Evolutionary conservation across 208 protist genomes (phyloP), one percentile per base, ranked within the genome.

Genomic region (Wallacemonas collosoma): DNA sequence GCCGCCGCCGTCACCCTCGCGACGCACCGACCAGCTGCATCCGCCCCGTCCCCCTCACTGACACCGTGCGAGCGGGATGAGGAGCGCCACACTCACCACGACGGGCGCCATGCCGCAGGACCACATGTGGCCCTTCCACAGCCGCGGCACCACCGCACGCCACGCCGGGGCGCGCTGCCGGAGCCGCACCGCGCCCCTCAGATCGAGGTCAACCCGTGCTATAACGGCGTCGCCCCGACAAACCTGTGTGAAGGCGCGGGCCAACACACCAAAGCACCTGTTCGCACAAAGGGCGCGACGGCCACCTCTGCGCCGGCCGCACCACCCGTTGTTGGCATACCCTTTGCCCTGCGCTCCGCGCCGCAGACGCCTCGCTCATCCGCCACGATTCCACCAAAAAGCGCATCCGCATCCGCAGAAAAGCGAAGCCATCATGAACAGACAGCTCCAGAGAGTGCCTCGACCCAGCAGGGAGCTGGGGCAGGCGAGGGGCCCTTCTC

Each of bases 41-140:
- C 50, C 7, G 64, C 64, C 4, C 64, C 64, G 4, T 69, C 64
- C 3, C 64, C 64, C 0, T 69, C 64, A n/a, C 6, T 40, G 64
- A 69, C 64, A 5, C 64, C 64, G 48, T 45, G 51, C 64, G 64
- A 69, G 47, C 51, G 26, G 36, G 64, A 69, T 9, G 64, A 69
- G 3, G 51, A 55, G 3, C 26, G 26, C 26, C 26, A 26, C 26
- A 26, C 26, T 26, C 26, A 26, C 26, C 26, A 26, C 26, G 26
- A 26, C 26, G 26, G 26, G 26, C 26, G 26, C 26, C 26, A 26
- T 26, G 26, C 26, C 26, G 26, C 26, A 26, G 26, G 26, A 26
- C 0, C 45, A 12, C 45, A 6, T 0, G 8, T 12, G 45, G 8
- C 45, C 8, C 45, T 12, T 6, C 45, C 45, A 12, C 45, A 6